A percentile compares a stretch with the other conserved stretches of the same genome.
phyloP scores from a whole-genome alignment of 73 alveolate species.

The Durusdinium trenchii region DNA sequence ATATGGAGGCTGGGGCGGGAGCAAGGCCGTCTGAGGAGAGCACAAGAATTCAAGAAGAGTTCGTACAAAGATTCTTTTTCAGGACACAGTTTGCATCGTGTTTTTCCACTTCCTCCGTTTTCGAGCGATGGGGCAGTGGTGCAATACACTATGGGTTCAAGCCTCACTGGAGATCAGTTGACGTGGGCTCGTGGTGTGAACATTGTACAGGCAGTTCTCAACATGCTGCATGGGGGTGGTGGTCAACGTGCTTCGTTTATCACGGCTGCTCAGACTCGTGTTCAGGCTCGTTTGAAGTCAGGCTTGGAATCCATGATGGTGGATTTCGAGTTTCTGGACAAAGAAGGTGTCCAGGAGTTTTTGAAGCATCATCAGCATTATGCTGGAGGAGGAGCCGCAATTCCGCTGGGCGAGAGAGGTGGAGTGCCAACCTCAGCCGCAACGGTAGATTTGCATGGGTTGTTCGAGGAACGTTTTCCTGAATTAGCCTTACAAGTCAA shows the following conservation, averaged over 20 bases:
- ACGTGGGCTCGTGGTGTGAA: background rate
- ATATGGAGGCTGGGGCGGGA: too few species aligned
- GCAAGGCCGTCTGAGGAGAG: too few species aligned
- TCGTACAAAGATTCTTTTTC: background rate
- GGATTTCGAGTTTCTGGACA: background rate
- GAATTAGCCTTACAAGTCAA: background rate
- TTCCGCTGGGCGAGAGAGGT: background rate
- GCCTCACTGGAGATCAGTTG: too few species aligned
- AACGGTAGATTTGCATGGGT: background rate
- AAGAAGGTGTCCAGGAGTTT: background rate
- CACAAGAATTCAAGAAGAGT: too few species aligned
- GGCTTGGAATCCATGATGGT: background rate
- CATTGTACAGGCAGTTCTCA: background rate
- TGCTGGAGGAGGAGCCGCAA: background rate
- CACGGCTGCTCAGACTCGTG: background rate
- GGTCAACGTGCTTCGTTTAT: background rate
- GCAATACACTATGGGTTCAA: background rate
- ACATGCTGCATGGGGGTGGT: background rate
- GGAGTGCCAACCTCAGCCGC: background rate
- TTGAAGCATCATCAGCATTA: background rate
- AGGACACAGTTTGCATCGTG: background rate
- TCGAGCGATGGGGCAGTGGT: background rate
- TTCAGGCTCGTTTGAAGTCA: background rate
- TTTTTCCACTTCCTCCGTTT: background rate
- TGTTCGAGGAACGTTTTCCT: background rate